Evolutionary conservation across 257 asterid genomes (phyloP), one percentile per base, ranked within the genome.

Genomic region (Nicotiana noctiflora): DNA sequence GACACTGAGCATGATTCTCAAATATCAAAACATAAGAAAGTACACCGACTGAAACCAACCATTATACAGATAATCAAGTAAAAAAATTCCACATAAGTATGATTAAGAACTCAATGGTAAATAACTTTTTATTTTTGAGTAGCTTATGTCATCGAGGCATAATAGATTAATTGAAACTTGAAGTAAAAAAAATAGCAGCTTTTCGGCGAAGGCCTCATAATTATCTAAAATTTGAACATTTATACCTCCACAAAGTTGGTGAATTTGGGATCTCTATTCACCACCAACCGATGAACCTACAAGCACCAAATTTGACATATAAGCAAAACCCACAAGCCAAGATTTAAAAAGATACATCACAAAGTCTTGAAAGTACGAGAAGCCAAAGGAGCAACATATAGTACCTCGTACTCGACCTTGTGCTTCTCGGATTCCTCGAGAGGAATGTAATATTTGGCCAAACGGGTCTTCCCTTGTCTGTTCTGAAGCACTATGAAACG

Each of bases 341-440:
- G 5, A 34, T 23, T 13, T 25, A 10, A 74, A 2, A 21, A 74
- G 51, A 23, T 72, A 72, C 78, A 6, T 44, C 1, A 70, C 63
- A 74, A 64, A 53, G 7, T n/a, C 40, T 7, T 34, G 44, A 25
- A 67, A 13, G 10, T 1, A 32, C 61, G 34, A 25, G 8, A 6
- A 18, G 46, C 11, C 8, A 40, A 14, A 14, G 40, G 15, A 29
- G 9, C n/a, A 46, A 10, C 29, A 13, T 40, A 82, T 92, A 29
- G 4, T 29, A 96, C 98, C 99, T 96, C 98, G 88, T 92, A 91
- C 64, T 96, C 98, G 53, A 96, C 98, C 86, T 91, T 96, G 81
- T 96, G 99, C 86, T 96, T 96, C 97, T 96, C 98, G 64, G 99
- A 96, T 89, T 96, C 98, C 89, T 96, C 98, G 51, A 96, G 97